Percentiles rank a stretch among this genome's conserved stretches.
These are phyloP conservation scores for Lasiosphaeria ovina DNA, from an alignment of 495 filamentous ascomycete species.

Conservation along the genomic window DNA sequence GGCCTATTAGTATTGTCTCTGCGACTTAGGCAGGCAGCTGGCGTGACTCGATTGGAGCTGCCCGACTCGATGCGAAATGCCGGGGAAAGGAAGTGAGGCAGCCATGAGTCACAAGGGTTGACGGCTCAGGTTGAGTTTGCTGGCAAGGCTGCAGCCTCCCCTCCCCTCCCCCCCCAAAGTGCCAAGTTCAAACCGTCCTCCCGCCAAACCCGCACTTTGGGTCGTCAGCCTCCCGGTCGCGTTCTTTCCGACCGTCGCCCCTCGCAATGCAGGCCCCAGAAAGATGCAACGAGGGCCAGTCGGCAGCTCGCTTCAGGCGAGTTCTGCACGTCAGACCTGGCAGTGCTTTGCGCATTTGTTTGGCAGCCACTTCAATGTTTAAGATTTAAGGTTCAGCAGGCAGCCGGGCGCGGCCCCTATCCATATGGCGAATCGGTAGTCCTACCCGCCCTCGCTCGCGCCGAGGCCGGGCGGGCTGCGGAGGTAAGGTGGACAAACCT, in stretches of 20 bases:
- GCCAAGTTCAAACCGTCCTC: not conserved
- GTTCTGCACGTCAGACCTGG: not conserved
- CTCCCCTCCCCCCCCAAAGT: not conserved
- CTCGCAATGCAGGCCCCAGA: not conserved
- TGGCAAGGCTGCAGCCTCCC: slow-evolving; percentile 4
- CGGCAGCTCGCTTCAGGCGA: not conserved
- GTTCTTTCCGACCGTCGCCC: not conserved
- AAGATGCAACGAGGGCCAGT: not conserved
- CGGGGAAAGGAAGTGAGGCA: slow-evolving; percentile 9
- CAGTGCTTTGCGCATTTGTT: slow-evolving; percentile 3
- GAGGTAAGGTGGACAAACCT: too few species aligned
- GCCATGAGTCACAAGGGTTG: slow-evolving; percentile 10
- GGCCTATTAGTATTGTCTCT: slow-evolving; percentile 7
- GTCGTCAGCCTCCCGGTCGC: not conserved
- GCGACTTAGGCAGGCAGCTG: not conserved
- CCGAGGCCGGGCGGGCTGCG: too few species aligned
- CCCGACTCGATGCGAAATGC: slow-evolving; percentile 6
- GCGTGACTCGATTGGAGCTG: slow-evolving; percentile 7
- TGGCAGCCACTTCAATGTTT: not conserved
- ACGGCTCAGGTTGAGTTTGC: not conserved
- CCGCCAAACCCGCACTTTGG: not conserved
- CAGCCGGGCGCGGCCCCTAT: not conserved
- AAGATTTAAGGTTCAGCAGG: not conserved
- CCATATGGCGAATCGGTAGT: not conserved
- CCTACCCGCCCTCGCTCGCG: not conserved